Evolutionary conservation across 495 filamentous ascomycete genomes (phyloP).

Genomic region (Penicillium coprophilum): DNA sequence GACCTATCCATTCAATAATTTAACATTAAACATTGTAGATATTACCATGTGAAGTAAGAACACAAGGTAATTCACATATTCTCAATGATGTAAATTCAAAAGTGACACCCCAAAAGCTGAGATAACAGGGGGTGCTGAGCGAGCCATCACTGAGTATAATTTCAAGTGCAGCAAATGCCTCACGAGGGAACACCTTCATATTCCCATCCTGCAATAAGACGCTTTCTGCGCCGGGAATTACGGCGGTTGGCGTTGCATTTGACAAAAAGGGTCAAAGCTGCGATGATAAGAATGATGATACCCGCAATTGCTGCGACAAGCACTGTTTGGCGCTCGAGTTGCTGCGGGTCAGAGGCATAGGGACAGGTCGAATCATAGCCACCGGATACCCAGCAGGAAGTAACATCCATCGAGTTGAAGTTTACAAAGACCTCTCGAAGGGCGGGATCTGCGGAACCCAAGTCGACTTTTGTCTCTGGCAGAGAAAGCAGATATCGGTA

Average conservation of each 20-base stretch:
- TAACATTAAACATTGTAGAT: too few relatives aligned
- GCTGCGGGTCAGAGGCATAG: conserved; percentile 43
- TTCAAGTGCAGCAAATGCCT: not conserved
- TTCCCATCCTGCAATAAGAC: conserved; percentile 57
- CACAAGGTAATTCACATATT: not conserved
- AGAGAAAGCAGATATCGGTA: conserved; percentile 33
- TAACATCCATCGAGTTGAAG: conserved; percentile 56
- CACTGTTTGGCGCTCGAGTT: conserved; percentile 45
- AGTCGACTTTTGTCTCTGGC: conserved; percentile 25
- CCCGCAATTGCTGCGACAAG: conserved; percentile 60
- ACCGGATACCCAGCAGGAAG: conserved; percentile 59
- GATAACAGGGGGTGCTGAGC: not conserved
- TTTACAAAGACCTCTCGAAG: conserved; percentile 52
- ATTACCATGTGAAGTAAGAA: not conserved
- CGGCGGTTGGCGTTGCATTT: conserved; percentile 63
- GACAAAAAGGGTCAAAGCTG: conserved; percentile 60
- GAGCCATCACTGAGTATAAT: not conserved
- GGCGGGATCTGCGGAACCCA: conserved; percentile 23
- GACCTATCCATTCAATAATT: too few relatives aligned
- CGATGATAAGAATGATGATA: conserved; percentile 58
- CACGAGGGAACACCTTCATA: conserved; percentile 66
- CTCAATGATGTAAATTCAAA: not conserved
- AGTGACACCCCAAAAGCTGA: not conserved
- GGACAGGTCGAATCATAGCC: conserved; percentile 54
- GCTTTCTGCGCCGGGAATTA: conserved; percentile 50